Conservation (phyloP, 495 filamentous ascomycete genomes). For the Platismatia glauca region DNA sequence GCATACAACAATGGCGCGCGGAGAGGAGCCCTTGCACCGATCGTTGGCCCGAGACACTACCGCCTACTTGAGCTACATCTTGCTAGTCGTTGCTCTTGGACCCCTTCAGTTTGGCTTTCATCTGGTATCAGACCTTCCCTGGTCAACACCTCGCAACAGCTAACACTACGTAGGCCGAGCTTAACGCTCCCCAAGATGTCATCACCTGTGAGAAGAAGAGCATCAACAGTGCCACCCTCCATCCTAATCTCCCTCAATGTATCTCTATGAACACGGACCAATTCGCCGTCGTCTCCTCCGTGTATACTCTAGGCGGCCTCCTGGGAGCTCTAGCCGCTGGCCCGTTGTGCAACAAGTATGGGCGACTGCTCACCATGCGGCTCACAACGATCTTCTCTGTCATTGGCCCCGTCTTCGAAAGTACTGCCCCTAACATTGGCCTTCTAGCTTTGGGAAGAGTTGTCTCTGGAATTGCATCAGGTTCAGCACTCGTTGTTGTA, state of each 20-base stretch:
- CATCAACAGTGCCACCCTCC: constrained; percentile 18
- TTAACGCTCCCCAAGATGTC: constrained; percentile 88
- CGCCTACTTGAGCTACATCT: constrained; percentile 54
- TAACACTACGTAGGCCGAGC: constrained; percentile 58
- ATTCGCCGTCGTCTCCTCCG: constrained; percentile 75
- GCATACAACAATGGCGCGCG: constrained; percentile 8
- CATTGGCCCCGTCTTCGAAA: constrained; percentile 65
- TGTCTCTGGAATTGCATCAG: constrained; percentile 73
- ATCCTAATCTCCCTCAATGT: constrained; percentile 55
- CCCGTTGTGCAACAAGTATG: constrained; percentile 48
- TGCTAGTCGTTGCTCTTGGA: constrained; percentile 60
- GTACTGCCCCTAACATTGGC: constrained; percentile 55
- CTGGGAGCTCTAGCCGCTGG: constrained; percentile 72
- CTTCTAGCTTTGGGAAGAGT: constrained; percentile 65
- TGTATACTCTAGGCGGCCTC: constrained; percentile 87
- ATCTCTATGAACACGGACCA: constrained; percentile 69
- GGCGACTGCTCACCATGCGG: constrained; percentile 63
- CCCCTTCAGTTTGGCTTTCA: constrained; percentile 93
- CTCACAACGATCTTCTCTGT: constrained; percentile 66
- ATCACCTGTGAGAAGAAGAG: constrained; percentile 65
- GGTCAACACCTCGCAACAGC: constrained; percentile 9
- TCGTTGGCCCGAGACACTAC: constrained; percentile 33
- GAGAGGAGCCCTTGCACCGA: constrained; percentile 3
- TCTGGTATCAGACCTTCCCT: constrained; percentile 47
- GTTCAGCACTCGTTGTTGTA: constrained; percentile 82